These are phyloP conservation scores for Coemansia biformis DNA, from an alignment of 192 early-diverging fungal species.

Conservation along the genomic window DNA sequence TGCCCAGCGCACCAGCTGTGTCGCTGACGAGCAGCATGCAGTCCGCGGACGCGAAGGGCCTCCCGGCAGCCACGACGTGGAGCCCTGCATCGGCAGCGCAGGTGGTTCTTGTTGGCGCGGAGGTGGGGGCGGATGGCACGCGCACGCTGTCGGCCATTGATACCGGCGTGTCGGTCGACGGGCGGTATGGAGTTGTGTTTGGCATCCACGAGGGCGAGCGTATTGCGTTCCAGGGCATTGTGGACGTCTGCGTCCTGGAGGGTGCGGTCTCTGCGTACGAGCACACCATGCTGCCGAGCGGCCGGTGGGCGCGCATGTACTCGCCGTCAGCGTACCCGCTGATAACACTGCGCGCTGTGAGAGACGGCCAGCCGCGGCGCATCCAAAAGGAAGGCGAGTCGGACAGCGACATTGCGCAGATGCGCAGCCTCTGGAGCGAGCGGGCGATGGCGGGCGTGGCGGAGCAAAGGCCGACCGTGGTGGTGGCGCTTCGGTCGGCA, in stretches of 20 bases:
- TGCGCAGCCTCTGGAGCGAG: constrained; percentile 19
- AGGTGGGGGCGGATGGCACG: too few relatives aligned
- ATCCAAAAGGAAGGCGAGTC: neutral
- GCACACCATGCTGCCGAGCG: constrained; percentile 5
- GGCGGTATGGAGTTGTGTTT: constrained; percentile 21
- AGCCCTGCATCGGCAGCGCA: neutral
- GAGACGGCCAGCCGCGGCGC: too few relatives aligned
- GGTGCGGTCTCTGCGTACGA: constrained; percentile 29
- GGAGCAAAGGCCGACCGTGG: neutral
- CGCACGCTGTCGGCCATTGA: constrained; percentile 4
- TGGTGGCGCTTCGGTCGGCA: constrained; percentile 32
- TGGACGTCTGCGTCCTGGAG: constrained; percentile 32
- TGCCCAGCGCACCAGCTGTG: too few relatives aligned
- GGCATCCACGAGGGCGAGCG: constrained; percentile 12
- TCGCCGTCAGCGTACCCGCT: constrained; percentile 48
- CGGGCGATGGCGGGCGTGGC: neutral
- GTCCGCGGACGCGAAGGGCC: neutral
- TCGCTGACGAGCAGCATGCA: too few relatives aligned
- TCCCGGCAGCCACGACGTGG: constrained; percentile 7
- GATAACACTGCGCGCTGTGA: constrained; percentile 6
- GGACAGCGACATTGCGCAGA: constrained; percentile 5
- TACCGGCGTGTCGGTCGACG: neutral
- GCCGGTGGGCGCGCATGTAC: constrained; percentile 37
- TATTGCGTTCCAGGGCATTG: constrained; percentile 37
- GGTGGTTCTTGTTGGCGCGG: neutral